Conservation (phyloP, 352 stramenopile species). For the Pythium scleroteichum region DNA sequence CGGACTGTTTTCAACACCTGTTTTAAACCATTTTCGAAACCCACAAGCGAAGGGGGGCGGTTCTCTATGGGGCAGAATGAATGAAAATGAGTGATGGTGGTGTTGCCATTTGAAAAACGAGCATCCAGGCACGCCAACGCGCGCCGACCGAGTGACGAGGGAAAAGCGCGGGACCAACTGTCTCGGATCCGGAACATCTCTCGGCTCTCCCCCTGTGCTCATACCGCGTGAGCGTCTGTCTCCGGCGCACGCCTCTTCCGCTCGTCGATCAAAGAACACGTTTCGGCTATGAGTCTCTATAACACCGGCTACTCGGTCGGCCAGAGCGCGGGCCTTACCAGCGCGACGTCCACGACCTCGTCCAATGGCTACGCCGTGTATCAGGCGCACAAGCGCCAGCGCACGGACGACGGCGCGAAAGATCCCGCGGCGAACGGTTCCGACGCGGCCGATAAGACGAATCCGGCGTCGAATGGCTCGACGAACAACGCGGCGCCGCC, state of each 20-base stretch:
- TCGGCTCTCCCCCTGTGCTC: too few relatives aligned
- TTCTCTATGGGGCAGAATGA: slow-evolving; percentile 31
- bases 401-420: slow-evolving; percentile 38
- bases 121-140: slow-evolving; percentile 22
- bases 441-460: slow-evolving; percentile 23
- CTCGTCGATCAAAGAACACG: slow-evolving; percentile 8
- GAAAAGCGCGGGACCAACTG: slow-evolving; percentile 20
- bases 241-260: background rate
- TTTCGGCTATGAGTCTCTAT: slow-evolving; percentile 29
- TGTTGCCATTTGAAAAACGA: slow-evolving; percentile 45
- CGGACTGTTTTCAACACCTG: slow-evolving; percentile 22
- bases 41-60: slow-evolving; percentile 6
- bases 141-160: background rate
- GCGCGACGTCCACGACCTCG: slow-evolving; percentile 18
- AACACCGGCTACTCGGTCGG: slow-evolving; percentile 29
- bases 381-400: slow-evolving; percentile 57
- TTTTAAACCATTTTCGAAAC: slow-evolving; percentile 22
- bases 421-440: slow-evolving; percentile 10
- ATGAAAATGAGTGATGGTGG: slow-evolving; percentile 48
- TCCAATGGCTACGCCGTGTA: slow-evolving; percentile 30
- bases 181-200: too few relatives aligned
- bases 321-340: slow-evolving; percentile 22
- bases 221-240: background rate
- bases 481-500: background rate
- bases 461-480: slow-evolving; percentile 14